A percentile compares a stretch with the other conserved stretches of the same genome.
Evolutionary conservation across 176 grass and related monocot species (phyloP).

Genomic region (Olyra latifolia): DNA sequence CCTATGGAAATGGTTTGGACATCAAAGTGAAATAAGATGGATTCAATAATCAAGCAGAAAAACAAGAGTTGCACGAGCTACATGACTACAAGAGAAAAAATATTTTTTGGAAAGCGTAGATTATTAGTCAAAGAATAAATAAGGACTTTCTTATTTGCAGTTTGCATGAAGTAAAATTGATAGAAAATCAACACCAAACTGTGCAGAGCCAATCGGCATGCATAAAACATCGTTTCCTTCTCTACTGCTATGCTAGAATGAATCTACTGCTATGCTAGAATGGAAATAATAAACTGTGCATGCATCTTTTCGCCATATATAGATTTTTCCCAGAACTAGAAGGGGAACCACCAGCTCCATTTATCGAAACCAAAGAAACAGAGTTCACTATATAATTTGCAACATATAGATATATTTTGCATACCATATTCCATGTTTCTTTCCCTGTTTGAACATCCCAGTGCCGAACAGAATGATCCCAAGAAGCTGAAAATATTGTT

Average conservation of each 20-base stretch:
- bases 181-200: background rate
- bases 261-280: background rate
- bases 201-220: background rate
- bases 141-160: background rate
- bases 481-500: constrained; percentile 87
- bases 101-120: background rate
- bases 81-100: background rate
- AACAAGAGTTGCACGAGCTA: background rate
- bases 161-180: background rate
- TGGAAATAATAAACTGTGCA: background rate
- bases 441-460: constrained; percentile 84
- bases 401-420: background rate
- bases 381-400: constrained; percentile 14
- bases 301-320: constrained; percentile 19
- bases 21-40: constrained; percentile 16
- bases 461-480: constrained; percentile 95
- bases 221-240: background rate
- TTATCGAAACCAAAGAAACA: background rate
- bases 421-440: constrained; percentile 85
- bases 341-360: background rate
- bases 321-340: background rate
- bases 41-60: constrained; percentile 12
- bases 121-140: background rate
- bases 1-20: constrained; percentile 47
- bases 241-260: no score